Percentiles rank a stretch among this genome's conserved stretches.
These are phyloP conservation scores for Ophiostoma australiae DNA, from an alignment of 2,329 filamentous ascomycete genomes.

Conservation along the genomic window DNA sequence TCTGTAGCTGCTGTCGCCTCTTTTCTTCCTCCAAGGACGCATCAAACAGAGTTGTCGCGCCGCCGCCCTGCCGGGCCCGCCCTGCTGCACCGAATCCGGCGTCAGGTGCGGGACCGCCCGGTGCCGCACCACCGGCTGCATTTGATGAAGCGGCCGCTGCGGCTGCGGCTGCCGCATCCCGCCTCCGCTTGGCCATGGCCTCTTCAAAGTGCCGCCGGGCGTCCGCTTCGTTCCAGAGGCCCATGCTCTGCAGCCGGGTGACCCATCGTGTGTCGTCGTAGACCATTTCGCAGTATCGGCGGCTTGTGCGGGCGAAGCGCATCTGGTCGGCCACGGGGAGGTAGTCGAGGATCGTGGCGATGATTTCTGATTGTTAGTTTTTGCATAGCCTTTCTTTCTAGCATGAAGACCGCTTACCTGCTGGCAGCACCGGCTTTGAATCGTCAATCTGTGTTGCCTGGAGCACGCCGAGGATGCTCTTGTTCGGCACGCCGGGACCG, in stretches of 20 bases:
- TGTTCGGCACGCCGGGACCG: constrained; percentile 32
- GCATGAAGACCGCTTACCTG: constrained; percentile 52
- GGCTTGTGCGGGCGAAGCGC: constrained; percentile 76
- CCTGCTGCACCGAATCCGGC: constrained; percentile 24
- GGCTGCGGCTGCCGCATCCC: constrained; percentile 41
- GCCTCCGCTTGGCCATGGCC: constrained; percentile 53
- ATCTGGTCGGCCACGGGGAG: constrained; percentile 80
- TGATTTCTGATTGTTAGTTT: constrained; percentile 60
- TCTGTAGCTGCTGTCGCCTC: constrained; percentile 25
- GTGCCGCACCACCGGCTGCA: background rate
- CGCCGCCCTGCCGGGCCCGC: constrained; percentile 28
- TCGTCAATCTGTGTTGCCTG: constrained; percentile 76
- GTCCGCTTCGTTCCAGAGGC: constrained; percentile 85
- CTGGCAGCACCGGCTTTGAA: constrained; percentile 72
- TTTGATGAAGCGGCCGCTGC: constrained; percentile 37
- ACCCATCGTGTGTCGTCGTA: constrained; percentile 98
- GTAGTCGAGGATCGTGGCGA: constrained; percentile 83
- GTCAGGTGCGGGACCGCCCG: background rate
- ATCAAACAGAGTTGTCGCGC: constrained; percentile 65
- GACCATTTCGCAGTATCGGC: constrained; percentile 91
- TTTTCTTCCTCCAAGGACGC: constrained; percentile 62
- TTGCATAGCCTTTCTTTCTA: background rate
- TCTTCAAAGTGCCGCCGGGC: constrained; percentile 78
- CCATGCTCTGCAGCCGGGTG: constrained; percentile 76
- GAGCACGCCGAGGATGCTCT: constrained; percentile 67